Evolutionary conservation across 2,329 filamentous ascomycete genomes (phyloP).

Genomic region (Aspergillus pseudoglaucus): DNA sequence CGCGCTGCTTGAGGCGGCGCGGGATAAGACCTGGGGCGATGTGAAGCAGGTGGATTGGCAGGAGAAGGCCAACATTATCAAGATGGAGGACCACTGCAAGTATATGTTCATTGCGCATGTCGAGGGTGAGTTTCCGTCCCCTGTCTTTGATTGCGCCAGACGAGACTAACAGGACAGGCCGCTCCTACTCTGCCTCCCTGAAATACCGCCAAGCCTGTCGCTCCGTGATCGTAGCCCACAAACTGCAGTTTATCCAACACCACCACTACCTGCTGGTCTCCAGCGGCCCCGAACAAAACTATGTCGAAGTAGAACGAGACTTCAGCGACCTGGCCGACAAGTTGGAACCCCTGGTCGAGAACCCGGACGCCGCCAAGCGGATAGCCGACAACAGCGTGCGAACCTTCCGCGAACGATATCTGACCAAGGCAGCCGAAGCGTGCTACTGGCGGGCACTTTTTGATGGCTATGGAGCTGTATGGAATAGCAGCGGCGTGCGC

Average conservation of each 20-base stretch:
- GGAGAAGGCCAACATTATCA: constrained; percentile 37
- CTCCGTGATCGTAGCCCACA: constrained; percentile 42
- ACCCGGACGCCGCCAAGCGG: constrained; percentile 31
- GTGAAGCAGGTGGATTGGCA: constrained; percentile 39
- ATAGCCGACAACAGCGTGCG: constrained; percentile 43
- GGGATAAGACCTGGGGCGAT: constrained; percentile 42
- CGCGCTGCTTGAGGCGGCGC: constrained; percentile 33
- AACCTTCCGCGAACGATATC: constrained; percentile 44
- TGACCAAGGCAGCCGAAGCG: constrained; percentile 44
- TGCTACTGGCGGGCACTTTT: constrained; percentile 47
- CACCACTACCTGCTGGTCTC: constrained; percentile 39
- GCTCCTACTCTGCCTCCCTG: constrained; percentile 43
- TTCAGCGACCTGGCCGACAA: constrained; percentile 48
- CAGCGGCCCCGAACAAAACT: constrained; percentile 41
- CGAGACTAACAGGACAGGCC: constrained; percentile 9
- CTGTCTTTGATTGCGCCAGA: too few species aligned
- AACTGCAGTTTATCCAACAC: constrained; percentile 42
- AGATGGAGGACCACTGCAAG: constrained; percentile 47
- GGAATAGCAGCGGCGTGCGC: constrained; percentile 11
- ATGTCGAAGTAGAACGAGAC: constrained; percentile 40
- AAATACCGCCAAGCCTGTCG: constrained; percentile 46
- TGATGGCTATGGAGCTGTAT: constrained; percentile 20
- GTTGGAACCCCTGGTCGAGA: constrained; percentile 28
- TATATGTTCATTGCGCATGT: constrained; percentile 50
- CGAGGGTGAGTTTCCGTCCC: constrained; percentile 34